Percentiles rank a stretch among this genome's conserved stretches.
Conservation (phyloP, 2,329 filamentous ascomycete genomes). For the Pestalotiopsis sp. region DNA sequence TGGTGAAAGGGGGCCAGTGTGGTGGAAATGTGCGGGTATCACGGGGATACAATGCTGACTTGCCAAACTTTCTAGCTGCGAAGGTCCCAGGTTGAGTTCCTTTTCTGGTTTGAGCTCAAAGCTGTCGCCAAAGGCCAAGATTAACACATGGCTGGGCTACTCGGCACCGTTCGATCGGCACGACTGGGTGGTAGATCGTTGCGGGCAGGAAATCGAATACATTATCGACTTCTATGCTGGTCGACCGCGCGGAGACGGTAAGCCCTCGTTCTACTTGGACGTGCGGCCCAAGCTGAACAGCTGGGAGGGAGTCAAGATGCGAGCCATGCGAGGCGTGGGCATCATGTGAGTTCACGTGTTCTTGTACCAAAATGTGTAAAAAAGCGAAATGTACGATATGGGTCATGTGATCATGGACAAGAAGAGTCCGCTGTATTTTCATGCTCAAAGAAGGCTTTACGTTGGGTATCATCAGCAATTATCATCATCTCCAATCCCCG, state of each 20-base stretch:
- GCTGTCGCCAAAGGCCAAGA: conserved; percentile 80
- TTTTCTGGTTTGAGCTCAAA: conserved; percentile 74
- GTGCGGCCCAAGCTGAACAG: conserved; percentile 71
- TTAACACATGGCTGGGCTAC: conserved; percentile 88
- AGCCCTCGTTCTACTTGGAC: conserved; percentile 68
- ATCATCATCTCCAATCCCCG: not conserved
- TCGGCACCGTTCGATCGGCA: conserved; percentile 91
- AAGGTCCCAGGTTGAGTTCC: conserved; percentile 79
- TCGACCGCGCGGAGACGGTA: conserved; percentile 40
- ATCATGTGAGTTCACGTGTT: conserved; percentile 40
- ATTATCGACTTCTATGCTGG: conserved; percentile 98
- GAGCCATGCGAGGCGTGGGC: conserved; percentile 53
- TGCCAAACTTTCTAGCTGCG: conserved; percentile 50
- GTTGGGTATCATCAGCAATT: not conserved
- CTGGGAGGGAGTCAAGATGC: conserved; percentile 71
- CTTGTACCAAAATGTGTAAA: not conserved
- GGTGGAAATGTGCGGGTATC: not conserved
- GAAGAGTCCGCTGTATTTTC: not conserved
- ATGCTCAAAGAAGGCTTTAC: not conserved
- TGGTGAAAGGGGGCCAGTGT: too few relatives aligned
- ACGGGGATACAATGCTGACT: not conserved
- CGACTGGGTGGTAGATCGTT: conserved; percentile 96
- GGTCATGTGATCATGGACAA: not conserved
- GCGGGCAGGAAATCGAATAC: conserved; percentile 84
- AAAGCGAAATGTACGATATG: not conserved